Evolutionary conservation across 805 yeast species (phyloP).

Genomic region (Zygosaccharomyces bisporus): DNA sequence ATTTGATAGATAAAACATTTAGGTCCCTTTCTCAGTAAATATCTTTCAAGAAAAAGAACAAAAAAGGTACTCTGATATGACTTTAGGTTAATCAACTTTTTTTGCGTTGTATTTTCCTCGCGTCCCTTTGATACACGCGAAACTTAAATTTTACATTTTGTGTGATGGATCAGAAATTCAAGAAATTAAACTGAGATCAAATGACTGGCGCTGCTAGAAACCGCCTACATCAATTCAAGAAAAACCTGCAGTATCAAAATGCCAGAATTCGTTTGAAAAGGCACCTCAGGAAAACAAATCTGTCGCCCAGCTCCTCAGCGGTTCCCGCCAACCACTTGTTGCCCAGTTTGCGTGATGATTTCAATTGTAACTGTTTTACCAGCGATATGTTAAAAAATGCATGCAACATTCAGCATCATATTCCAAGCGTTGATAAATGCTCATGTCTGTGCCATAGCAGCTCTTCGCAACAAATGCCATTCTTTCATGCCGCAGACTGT

Average conservation of each 20-base stretch:
- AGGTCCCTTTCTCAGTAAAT: constrained; percentile 36
- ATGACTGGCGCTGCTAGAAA: too few relatives aligned
- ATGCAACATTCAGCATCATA: constrained; percentile 6
- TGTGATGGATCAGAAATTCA: neutral
- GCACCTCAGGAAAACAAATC: constrained; percentile 10
- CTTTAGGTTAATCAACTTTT: neutral
- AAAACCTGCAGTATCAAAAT: constrained; percentile 9
- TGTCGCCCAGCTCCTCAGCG: constrained; percentile 8
- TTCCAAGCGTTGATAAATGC: neutral
- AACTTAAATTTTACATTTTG: neutral
- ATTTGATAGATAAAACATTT: constrained; percentile 65
- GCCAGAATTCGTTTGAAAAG: constrained; percentile 7
- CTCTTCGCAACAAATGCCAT: neutral
- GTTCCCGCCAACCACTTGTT: constrained; percentile 12
- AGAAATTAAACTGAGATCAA: neutral
- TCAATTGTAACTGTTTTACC: constrained; percentile 5
- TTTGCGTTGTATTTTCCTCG: neutral
- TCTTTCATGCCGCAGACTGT: constrained; percentile 11
- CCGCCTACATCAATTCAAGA: constrained; percentile 1
- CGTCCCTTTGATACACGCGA: neutral
- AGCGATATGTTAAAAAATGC: constrained; percentile 8
- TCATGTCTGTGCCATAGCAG: constrained; percentile 9
- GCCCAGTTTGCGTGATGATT: constrained; percentile 8
- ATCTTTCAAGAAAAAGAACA: neutral
- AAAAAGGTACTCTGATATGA: neutral